Conservation (phyloP, 73 alveolate species). For the Tetrahymena borealis region DNA sequence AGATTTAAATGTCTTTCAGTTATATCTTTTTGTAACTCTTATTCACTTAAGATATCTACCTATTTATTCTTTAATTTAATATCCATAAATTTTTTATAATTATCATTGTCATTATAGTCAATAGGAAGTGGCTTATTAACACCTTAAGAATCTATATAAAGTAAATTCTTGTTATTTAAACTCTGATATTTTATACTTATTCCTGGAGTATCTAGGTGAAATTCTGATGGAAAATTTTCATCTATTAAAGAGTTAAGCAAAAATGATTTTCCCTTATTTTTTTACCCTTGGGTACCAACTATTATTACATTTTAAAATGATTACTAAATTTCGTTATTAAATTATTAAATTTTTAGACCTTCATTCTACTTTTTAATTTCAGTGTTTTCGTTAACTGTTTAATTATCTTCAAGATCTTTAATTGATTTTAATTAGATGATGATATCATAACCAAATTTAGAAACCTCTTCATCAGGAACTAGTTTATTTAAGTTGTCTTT, state of each 20-base stretch:
- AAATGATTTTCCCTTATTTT: background rate
- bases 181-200: background rate
- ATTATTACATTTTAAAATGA: background rate
- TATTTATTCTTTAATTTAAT: background rate
- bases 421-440: too few species aligned
- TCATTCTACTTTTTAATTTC: too few species aligned
- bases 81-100: background rate
- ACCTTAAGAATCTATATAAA: background rate
- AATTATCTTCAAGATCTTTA: too few species aligned
- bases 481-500: too few species aligned
- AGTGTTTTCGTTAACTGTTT: too few species aligned
- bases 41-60: background rate
- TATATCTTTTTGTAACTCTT: background rate
- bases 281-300: background rate
- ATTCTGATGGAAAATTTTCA: background rate
- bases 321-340: too few species aligned
- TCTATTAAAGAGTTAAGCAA: background rate
- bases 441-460: too few species aligned
- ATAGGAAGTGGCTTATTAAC: background rate
- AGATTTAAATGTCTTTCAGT: background rate
- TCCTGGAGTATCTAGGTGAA: background rate
- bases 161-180: background rate
- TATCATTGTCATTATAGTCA: background rate
- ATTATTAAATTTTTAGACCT: too few species aligned
- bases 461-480: too few species aligned